These are phyloP conservation scores for Phytophthora tubulina DNA, from an alignment of 352 stramenopile species.

Conservation along the genomic window DNA sequence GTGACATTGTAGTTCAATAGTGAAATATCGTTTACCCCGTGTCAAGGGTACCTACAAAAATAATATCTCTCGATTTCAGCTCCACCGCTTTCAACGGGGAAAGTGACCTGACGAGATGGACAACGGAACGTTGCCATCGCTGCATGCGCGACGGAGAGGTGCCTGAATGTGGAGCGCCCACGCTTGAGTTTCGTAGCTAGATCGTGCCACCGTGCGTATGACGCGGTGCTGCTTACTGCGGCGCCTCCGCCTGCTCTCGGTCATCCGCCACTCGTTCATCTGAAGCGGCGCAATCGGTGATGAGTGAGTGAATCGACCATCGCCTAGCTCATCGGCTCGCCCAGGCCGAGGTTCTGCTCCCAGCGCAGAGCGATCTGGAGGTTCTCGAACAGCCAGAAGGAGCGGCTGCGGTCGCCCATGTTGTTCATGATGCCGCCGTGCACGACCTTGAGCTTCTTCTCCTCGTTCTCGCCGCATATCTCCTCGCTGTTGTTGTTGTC, in stretches of 20 bases:
- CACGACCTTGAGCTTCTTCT: conserved; percentile 48
- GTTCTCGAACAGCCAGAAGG: conserved; percentile 69
- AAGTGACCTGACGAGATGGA: conserved; percentile 6
- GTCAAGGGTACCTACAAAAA: conserved; percentile 20
- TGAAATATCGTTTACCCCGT: conserved; percentile 20
- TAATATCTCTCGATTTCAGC: conserved; percentile 19
- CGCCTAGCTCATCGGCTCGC: conserved; percentile 42
- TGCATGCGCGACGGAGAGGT: conserved; percentile 6
- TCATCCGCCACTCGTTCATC: conserved; percentile 23
- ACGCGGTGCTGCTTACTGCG: conserved; percentile 7
- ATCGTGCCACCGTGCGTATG: conserved; percentile 11
- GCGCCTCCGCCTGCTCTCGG: neutral
- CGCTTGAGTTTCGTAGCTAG: conserved; percentile 2
- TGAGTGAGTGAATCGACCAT: conserved; percentile 25
- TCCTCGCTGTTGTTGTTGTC: conserved; percentile 35
- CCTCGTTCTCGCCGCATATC: conserved; percentile 9
- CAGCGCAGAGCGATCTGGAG: conserved; percentile 61
- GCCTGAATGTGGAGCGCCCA: conserved; percentile 12
- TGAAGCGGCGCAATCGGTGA: conserved; percentile 20
- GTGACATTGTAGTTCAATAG: conserved; percentile 23
- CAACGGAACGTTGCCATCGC: neutral
- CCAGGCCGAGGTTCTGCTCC: conserved; percentile 60
- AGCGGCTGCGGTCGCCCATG: conserved; percentile 64
- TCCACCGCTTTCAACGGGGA: conserved; percentile 17
- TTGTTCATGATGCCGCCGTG: conserved; percentile 71